phyloP scores from a whole-genome alignment of 1,284 basidiomycete species.

The Trichosporon coremiiforme region DNA sequence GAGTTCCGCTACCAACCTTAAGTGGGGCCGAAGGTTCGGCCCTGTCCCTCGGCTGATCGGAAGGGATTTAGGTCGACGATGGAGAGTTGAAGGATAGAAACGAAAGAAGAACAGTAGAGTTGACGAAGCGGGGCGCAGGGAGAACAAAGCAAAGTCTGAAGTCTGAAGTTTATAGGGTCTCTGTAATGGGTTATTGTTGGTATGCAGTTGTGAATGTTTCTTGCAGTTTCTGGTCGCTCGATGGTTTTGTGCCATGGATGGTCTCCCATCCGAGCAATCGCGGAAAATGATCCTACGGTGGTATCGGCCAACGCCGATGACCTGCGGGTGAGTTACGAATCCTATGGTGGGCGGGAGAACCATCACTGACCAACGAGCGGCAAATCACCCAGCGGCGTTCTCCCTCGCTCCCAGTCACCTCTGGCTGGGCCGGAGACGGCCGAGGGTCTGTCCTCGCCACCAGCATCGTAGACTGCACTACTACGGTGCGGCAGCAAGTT shows the following conservation, averaged over 20 bases:
- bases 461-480: too few relatives aligned
- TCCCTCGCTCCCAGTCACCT: too few relatives aligned
- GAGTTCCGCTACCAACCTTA: constrained; percentile 23
- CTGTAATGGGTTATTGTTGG: constrained; percentile 5
- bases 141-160: not conserved
- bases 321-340: not conserved
- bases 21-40: not conserved
- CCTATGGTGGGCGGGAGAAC: not conserved
- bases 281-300: not conserved
- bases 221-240: not conserved
- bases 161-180: not conserved
- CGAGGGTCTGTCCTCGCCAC: too few relatives aligned
- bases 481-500: too few relatives aligned
- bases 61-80: too few relatives aligned
- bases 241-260: too few relatives aligned
- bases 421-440: too few relatives aligned
- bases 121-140: not conserved
- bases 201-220: constrained; percentile 1
- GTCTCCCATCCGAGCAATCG: too few relatives aligned
- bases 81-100: too few relatives aligned
- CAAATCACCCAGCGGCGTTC: not conserved
- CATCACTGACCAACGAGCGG: not conserved
- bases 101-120: not conserved
- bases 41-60: too few relatives aligned
- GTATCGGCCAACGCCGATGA: not conserved